A percentile compares a stretch with the other conserved stretches of the same genome.
Conservation (phyloP, 2,329 filamentous ascomycete species). For the Fusarium chaquense region DNA sequence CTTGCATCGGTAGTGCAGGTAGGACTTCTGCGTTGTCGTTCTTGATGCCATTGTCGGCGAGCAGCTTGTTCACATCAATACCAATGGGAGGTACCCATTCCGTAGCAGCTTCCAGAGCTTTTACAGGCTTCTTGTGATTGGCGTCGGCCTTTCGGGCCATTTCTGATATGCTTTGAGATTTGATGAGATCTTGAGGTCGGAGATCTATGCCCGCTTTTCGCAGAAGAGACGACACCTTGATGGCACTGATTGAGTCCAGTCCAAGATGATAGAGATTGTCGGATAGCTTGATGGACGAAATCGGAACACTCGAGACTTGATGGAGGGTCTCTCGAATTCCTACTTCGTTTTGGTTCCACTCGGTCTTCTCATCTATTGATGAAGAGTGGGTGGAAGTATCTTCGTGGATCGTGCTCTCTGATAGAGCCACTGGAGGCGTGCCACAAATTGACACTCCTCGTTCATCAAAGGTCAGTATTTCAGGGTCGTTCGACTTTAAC, state of each 20-base stretch:
- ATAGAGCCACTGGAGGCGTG: conserved; percentile 55
- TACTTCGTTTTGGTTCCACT: conserved; percentile 54
- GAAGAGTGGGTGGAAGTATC: background rate
- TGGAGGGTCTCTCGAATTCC: conserved; percentile 63
- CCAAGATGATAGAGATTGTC: conserved; percentile 85
- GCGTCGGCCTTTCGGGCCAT: conserved; percentile 63
- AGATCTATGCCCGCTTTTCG: conserved; percentile 72
- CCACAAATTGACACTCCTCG: conserved; percentile 73
- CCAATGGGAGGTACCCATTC: conserved; percentile 51
- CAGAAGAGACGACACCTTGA: conserved; percentile 81
- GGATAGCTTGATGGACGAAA: conserved; percentile 67
- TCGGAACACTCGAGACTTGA: conserved; percentile 70
- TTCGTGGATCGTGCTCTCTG: conserved; percentile 1
- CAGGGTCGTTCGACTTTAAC: conserved; percentile 59
- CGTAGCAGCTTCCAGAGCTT: conserved; percentile 22
- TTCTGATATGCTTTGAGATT: conserved; percentile 70
- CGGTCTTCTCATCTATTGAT: background rate
- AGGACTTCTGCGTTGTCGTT: conserved; percentile 67
- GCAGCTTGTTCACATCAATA: conserved; percentile 55
- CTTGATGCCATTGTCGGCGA: conserved; percentile 57
- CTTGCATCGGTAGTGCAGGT: conserved; percentile 81
- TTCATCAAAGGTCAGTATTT: conserved; percentile 66
- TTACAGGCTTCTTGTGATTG: background rate
- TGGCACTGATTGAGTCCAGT: conserved; percentile 90
- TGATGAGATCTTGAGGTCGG: conserved; percentile 77